Evolutionary conservation across 2,329 filamentous ascomycete species (phyloP).

Genomic region (Akanthomyces dipterigenus): DNA sequence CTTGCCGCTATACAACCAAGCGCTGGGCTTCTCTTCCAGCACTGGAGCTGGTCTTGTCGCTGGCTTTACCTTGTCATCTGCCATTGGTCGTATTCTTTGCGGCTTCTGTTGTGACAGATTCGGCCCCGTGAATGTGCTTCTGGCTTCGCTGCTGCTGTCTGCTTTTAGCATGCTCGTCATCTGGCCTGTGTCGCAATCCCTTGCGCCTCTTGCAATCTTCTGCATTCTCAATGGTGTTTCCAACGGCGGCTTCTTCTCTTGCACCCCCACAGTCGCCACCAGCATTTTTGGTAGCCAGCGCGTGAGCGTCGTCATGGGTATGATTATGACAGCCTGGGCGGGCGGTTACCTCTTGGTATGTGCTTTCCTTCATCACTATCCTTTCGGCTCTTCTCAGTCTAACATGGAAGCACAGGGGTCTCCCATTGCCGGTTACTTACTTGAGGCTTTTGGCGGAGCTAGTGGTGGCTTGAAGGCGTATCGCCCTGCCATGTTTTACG

Average conservation of each 20-base stretch:
- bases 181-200: conserved; percentile 51
- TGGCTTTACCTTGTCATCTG: conserved; percentile 55
- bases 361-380: neutral
- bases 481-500: conserved; percentile 55
- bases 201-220: conserved; percentile 50
- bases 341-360: conserved; percentile 53
- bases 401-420: conserved; percentile 31
- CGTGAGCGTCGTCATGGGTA: conserved; percentile 52
- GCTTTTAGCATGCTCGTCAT: conserved; percentile 52
- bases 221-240: conserved; percentile 52
- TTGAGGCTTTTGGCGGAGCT: conserved; percentile 47
- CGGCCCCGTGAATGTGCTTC: conserved; percentile 50
- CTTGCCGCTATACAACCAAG: conserved; percentile 47
- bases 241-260: conserved; percentile 58
- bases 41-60: conserved; percentile 52
- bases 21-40: conserved; percentile 44
- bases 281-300: conserved; percentile 50
- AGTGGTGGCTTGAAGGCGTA: conserved; percentile 44
- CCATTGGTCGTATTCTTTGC: conserved; percentile 47
- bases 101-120: conserved; percentile 48
- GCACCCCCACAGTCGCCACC: conserved; percentile 56
- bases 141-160: conserved; percentile 43
- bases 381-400: neutral
- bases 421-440: conserved; percentile 54
- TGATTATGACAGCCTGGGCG: conserved; percentile 55